Evolutionary conservation across 805 yeast genomes (phyloP).

Genomic region (Alloascoidea africana): DNA sequence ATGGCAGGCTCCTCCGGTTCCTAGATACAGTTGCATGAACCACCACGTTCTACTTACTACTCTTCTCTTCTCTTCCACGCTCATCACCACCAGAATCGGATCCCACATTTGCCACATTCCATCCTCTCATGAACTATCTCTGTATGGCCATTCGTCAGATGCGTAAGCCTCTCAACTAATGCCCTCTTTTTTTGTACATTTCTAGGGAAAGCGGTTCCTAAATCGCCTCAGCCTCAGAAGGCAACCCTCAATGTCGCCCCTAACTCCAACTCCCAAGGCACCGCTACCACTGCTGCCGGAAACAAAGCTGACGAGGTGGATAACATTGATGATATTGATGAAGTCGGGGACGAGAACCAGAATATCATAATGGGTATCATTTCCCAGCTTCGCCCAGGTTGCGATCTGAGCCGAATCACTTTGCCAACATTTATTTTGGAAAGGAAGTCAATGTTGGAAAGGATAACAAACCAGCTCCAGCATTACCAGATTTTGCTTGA

Average conservation of each 20-base stretch:
- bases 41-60: too few species aligned
- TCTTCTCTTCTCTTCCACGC: neutral
- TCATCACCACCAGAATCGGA: neutral
- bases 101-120: too few species aligned
- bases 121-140: constrained; percentile 1
- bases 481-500: constrained; percentile 56
- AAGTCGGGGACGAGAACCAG: constrained; percentile 82
- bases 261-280: neutral
- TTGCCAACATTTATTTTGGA: constrained; percentile 91
- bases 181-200: neutral
- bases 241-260: neutral
- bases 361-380: constrained; percentile 77
- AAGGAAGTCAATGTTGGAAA: constrained; percentile 89
- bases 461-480: constrained; percentile 79
- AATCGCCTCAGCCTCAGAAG: neutral
- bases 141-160: neutral
- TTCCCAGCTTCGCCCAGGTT: constrained; percentile 83
- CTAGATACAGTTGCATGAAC: too few species aligned
- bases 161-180: neutral
- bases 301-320: constrained; percentile 7
- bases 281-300: neutral
- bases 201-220: constrained; percentile 1
- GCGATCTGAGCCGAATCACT: constrained; percentile 80
- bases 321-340: constrained; percentile 67
- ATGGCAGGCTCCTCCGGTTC: too few species aligned